Base-by-base conservation (phyloP, 2,329 filamentous ascomycete species). In the Xylaria sp. region DNA sequence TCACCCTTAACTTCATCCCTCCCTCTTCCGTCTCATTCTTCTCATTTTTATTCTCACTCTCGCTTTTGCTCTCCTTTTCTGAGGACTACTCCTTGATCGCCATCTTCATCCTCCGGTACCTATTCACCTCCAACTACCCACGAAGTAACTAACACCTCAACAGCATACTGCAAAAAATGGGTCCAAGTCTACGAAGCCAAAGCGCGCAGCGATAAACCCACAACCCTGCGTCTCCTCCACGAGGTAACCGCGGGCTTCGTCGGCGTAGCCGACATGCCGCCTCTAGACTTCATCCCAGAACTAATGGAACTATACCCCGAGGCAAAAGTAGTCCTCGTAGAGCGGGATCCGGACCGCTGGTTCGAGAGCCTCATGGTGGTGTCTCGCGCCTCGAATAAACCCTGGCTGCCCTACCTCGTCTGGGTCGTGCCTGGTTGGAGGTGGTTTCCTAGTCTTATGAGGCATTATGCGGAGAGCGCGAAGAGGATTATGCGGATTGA, bases 251-350 rank as follows among this genome's bases (percentile, higher is more conserved):
- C 79, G 15, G 84, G 84, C 28, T 87, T 83, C 70, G 81, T 81
- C 3, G 84, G 81, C n/a, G 78, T 82, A 44, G 83, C 84, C 44
- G 85, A 87, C 72, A 72, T 80, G 18, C 84, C 85, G 0, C 78
- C 78, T 3, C 78, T 77, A 18, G 77, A 80, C 59, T 81, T 86
- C 32, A 76, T 84, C 20, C 78, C 80, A 15, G 84, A 87, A 70
- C 75, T 87, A 44, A 73, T 86, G 67, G 80, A 83, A 64, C 70
- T 86, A 9, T 86, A 86, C 68, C 85, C 85, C 0, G 79, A 86
- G 34, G 84, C 84, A 13, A 82, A 82, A 64, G 83, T 86, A 3
- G 81, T 87, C 20, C 79, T 81, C 67, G 80, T 82, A 2, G 77
- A 75, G 6, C 76, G 81, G 18, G 80, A 83, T 61, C 78, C 76